Evolutionary conservation across 495 filamentous ascomycete genomes (phyloP).

Genomic region (Friedmanniomyces simplex): DNA sequence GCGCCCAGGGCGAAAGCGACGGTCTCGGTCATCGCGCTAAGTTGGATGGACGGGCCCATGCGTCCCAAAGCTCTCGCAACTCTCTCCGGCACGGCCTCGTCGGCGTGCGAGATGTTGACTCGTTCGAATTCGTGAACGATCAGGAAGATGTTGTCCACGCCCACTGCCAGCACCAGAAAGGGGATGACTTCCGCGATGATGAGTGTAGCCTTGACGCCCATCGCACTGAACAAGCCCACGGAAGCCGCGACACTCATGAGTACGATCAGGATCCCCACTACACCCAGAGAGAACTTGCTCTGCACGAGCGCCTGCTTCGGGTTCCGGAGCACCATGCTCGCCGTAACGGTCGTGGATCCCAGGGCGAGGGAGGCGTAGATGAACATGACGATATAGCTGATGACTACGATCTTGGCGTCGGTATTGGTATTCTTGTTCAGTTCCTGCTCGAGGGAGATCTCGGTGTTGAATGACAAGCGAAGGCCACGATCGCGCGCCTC

Average conservation of each 20-base stretch:
- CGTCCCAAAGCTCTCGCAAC: slow-evolving; percentile 77
- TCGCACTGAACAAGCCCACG: slow-evolving; percentile 82
- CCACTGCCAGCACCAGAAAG: slow-evolving; percentile 89
- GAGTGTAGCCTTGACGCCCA: slow-evolving; percentile 81
- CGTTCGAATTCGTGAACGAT: slow-evolving; percentile 98
- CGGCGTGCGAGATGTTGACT: slow-evolving; percentile 78
- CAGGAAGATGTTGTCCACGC: slow-evolving; percentile 97
- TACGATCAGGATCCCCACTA: slow-evolving; percentile 87
- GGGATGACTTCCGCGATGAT: slow-evolving; percentile 99
- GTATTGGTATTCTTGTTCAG: slow-evolving; percentile 95
- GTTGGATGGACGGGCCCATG: slow-evolving; percentile 94
- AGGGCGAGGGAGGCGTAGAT: slow-evolving; percentile 87
- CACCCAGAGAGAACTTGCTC: slow-evolving; percentile 88
- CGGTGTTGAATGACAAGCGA: slow-evolving; percentile 84
- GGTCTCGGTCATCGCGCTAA: slow-evolving; percentile 88
- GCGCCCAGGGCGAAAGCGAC: slow-evolving; percentile 85
- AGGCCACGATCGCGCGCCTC: slow-evolving; percentile 72
- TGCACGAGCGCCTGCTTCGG: slow-evolving; percentile 78
- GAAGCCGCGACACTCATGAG: slow-evolving; percentile 95
- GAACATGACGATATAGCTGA: slow-evolving; percentile 99
- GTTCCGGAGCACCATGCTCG: slow-evolving; percentile 63
- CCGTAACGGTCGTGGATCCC: slow-evolving; percentile 71
- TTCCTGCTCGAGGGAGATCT: slow-evolving; percentile 86
- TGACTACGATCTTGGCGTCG: slow-evolving; percentile 90
- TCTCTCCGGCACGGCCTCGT: slow-evolving; percentile 72